A percentile compares a stretch with the other conserved stretches of the same genome.
Conservation (phyloP, 441 rosid species). For the Omphalea diandra region DNA sequence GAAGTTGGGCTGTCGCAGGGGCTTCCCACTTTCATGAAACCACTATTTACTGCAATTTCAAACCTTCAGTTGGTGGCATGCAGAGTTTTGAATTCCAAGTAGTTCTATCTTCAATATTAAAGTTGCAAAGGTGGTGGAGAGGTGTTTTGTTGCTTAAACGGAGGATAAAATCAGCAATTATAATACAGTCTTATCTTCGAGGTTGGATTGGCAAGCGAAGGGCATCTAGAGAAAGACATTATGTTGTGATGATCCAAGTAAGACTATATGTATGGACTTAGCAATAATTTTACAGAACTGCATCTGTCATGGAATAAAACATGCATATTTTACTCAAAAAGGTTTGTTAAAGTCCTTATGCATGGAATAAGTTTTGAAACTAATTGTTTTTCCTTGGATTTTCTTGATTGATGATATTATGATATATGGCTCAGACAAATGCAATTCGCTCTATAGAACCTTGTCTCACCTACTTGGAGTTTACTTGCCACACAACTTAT, state of each 20-base stretch:
- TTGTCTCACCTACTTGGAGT: background rate
- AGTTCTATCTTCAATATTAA: slow-evolving; percentile 35
- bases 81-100: slow-evolving; percentile 34
- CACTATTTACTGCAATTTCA: slow-evolving; percentile 12
- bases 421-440: background rate
- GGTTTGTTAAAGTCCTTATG: background rate
- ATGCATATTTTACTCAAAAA: background rate
- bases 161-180: slow-evolving; percentile 47
- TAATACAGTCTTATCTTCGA: slow-evolving; percentile 61
- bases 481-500: background rate
- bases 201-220: slow-evolving; percentile 55
- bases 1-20: slow-evolving; percentile 39
- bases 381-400: background rate
- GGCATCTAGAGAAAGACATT: slow-evolving; percentile 42
- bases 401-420: background rate
- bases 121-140: slow-evolving; percentile 94
- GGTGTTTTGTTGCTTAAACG: slow-evolving; percentile 38
- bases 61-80: slow-evolving; percentile 26
- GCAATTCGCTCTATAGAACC: background rate
- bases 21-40: slow-evolving; percentile 33
- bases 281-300: background rate
- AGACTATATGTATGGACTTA: slow-evolving; percentile 3
- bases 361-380: background rate
- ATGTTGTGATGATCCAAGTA: slow-evolving; percentile 58
- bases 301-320: background rate